These are phyloP conservation scores for Bidens hawaiensis DNA, from an alignment of 140 eudicot species.

Conservation along the genomic window DNA sequence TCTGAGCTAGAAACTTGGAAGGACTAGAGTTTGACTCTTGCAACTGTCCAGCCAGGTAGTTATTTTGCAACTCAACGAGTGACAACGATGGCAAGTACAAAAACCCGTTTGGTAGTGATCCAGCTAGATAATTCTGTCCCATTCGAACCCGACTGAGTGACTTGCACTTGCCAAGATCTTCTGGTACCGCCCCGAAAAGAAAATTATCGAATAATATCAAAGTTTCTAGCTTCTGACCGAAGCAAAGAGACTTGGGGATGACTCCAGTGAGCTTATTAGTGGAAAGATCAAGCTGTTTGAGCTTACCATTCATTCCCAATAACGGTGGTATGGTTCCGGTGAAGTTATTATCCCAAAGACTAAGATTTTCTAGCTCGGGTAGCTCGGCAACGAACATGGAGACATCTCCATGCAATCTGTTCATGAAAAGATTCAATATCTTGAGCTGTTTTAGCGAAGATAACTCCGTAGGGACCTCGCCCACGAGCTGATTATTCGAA, in stretches of 20 bases:
- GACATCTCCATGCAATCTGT: slow-evolving; percentile 60
- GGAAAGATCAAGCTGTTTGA: slow-evolving; percentile 58
- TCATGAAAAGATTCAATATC: slow-evolving; percentile 64
- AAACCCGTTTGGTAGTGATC: slow-evolving; percentile 56
- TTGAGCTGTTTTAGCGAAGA: slow-evolving; percentile 42
- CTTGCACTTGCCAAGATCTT: slow-evolving; percentile 55
- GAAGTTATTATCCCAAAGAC: slow-evolving; percentile 67
- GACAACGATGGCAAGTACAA: slow-evolving; percentile 58
- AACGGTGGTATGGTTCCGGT: slow-evolving; percentile 61
- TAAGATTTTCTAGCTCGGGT: slow-evolving; percentile 48
- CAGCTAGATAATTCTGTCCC: slow-evolving; percentile 66
- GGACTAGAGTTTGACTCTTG: slow-evolving; percentile 29
- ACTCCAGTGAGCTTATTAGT: slow-evolving; percentile 62
- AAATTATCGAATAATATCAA: slow-evolving; percentile 58
- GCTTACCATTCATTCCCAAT: slow-evolving; percentile 52
- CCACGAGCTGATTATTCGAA: slow-evolving; percentile 55
- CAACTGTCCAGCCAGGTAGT: slow-evolving; percentile 49
- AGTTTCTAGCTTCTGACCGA: slow-evolving; percentile 40
- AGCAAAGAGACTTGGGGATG: slow-evolving; percentile 51
- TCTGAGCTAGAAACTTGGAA: slow-evolving; percentile 37
- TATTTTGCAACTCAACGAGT: slow-evolving; percentile 63
- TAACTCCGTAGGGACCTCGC: slow-evolving; percentile 60
- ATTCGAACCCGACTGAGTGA: slow-evolving; percentile 50
- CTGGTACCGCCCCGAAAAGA: slow-evolving; percentile 62
- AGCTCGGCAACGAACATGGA: slow-evolving; percentile 56